Base-by-base conservation (phyloP, 169 alveolate genomes). In the Eimeria zaria region DNA sequence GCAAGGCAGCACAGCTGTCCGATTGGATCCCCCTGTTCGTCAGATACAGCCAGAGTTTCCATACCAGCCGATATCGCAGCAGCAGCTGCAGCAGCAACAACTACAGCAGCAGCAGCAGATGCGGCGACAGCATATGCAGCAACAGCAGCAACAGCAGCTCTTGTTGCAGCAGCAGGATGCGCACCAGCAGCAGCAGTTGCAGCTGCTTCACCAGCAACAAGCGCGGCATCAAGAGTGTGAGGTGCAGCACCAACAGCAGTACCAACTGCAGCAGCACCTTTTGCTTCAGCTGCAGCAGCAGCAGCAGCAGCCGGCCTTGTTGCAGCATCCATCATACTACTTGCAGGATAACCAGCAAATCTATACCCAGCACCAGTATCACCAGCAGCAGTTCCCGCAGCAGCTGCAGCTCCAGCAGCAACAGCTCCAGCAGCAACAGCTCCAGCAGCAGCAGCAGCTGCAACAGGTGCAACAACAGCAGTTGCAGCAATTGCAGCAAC, bases 201-300 rank as follows among this genome's bases (percentile, higher is more conserved):
- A 48, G 87, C 87, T 4, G 44, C 22, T 76, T 41, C 27, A 39
- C 22, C 39, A 44, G 60, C 60, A 41, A 64, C 44, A 22, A 22
- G 9, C 46, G 62, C 30, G 60, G 9, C 87, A 76, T n/a, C 55
- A n/a, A 60, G 74, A 60, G 67, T 33, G 44, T 67, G 62, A 58
- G 81, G 41, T 55, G 46, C 93, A 58, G 41, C 93, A 60, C 20
- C 93, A n/a, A 18, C 93, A 85, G 76, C 93, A 60, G 93, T 71
- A 85, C 58, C 80, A 1, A 33, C 27, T 33, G 48, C 48, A 55
- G 81, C 93, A 85, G 81, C 93, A 60, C 81, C 80, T 33, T 6
- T 73, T 81, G 58, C 51, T 76, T 12, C 87, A 44, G 58, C 58
- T 39, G 1, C 55, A 30, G 85, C 85, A 74, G n/a, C 74, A 83